Evolutionary conservation across 2,329 filamentous ascomycete species (phyloP).

Genomic region (Delphinella strobiligena): DNA sequence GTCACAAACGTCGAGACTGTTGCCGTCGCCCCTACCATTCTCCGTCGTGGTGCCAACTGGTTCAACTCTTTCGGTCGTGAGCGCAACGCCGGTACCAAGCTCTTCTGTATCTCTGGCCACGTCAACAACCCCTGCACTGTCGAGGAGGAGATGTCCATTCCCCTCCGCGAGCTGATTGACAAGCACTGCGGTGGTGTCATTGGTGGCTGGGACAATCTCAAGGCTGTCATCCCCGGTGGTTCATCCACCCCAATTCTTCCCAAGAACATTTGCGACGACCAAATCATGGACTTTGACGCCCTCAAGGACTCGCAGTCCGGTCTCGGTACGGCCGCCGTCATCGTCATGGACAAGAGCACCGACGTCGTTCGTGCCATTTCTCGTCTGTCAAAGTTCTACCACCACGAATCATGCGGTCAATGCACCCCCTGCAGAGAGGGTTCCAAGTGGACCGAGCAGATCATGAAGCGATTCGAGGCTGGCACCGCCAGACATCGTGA

Average conservation of each 20-base stretch:
- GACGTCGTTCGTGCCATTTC: conserved; percentile 92
- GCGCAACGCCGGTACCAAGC: conserved; percentile 92
- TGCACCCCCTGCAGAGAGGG: conserved; percentile 99
- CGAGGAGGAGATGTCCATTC: conserved; percentile 98
- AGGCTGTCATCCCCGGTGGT: conserved; percentile 88
- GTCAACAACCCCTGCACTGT: conserved; percentile 98
- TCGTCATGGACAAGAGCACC: conserved; percentile 97
- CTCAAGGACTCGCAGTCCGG: conserved; percentile 96
- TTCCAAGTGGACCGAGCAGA: conserved; percentile 98
- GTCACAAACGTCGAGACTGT: conserved; percentile 98
- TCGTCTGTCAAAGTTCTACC: conserved; percentile 90
- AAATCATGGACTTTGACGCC: conserved; percentile 97
- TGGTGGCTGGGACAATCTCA: conserved; percentile 95
- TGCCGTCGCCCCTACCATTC: conserved; percentile 90
- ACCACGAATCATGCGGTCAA: conserved; percentile 95
- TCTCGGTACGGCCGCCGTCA: conserved; percentile 92
- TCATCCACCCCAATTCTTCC: conserved; percentile 94
- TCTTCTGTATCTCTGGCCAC: conserved; percentile 95
- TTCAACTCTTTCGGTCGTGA: conserved; percentile 91
- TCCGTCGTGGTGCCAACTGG: conserved; percentile 82
- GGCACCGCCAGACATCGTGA: conserved; percentile 80
- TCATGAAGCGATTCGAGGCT: conserved; percentile 93
- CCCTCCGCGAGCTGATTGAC: conserved; percentile 89
- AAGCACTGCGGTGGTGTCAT: conserved; percentile 95
- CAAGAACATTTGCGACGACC: conserved; percentile 79